Base-by-base conservation (phyloP, 2,329 filamentous ascomycete genomes). In the Colletotrichum sansevieriae region DNA sequence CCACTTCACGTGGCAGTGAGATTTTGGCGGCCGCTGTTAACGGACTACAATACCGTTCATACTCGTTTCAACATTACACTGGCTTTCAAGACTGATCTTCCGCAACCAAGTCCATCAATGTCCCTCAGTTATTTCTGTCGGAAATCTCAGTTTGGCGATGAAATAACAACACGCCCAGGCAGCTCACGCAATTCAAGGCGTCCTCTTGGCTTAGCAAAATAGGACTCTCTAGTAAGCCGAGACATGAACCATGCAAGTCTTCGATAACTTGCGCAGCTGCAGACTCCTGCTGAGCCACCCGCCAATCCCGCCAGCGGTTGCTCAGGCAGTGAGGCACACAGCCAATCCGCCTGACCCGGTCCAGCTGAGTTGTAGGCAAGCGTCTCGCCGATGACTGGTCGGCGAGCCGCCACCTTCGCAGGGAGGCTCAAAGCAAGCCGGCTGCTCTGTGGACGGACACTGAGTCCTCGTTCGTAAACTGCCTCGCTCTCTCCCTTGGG, bases 271-370 rank as follows among this genome's bases (percentile, higher is more conserved):
- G 20, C 37, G 20, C 20, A 39, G 18, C 60, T 55, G 15, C 41
- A 41, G 15, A 20, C 35, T 51, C 57, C 44, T 49, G 57, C 57
- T 18, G 15, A 49, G 57, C 18, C 57, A 39, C n/a, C 11, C 20
- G 13, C 65, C 60, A 65, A 65, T 58, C 60, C 47, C 33, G 60
- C 37, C 39, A 22, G 25, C 12, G 29, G 29, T 39, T 49, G 49
- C 37, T 13, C 49, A 58, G 65, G 52, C 60, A 52, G 61, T 61
- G 39, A 68, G 61, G 65, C 65, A 68, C 29, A 65, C 63, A 29
- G 58, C 57, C 47, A 56, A 41, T 41, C 33, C 41, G 39, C 44
- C 47, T 55, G 33, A 41, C 63, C 46, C 15, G 25, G 63, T 29
- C 47, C 55, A 65, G 47, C 63, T 61, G 47, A 46, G 10, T 15